Base-by-base conservation (phyloP, 139 green algal species). In the Yamagishiella unicocca region DNA sequence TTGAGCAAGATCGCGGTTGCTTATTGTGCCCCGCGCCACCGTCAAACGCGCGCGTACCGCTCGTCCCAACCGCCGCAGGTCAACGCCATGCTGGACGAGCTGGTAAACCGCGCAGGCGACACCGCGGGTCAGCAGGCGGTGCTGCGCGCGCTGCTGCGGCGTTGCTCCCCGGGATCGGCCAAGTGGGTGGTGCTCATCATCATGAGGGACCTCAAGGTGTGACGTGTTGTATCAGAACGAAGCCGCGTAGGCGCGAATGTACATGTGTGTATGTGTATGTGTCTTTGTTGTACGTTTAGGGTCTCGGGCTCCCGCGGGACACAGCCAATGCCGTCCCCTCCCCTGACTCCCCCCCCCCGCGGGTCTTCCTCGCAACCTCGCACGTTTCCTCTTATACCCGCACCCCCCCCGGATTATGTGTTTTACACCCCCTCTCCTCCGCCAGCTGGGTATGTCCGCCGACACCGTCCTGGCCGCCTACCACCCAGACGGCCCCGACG, bases 141-240 rank as follows among this genome's bases (percentile, higher is more conserved):
- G 76, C 76, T 83, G 76, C 76, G 76, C 2, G 58, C 73, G 43
- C 50, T 95, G 81, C 74, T 95, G 46, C 29, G 29, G 8, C 76
- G 87, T 35, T 91, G 89, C 53, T 94, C 92, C 14, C 75, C 93
- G 1, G 40, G 29, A 6, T 90, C 96, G 88, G 95, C 97, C 88
- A 90, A 90, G 22, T 97, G 93, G 94, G 88, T 98, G 35, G 61
- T 92, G 22, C 66, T 88, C 45, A 95, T 98, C 67, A 94, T 98
- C 24, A 83, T 98, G 35, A 93, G 93, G 62, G 92, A 95, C 43
- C 66, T 95, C 10, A 96, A 96, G 73, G 73, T 62, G 76, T n/a
- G 68, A 21, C 50, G 50, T n/a, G n/a, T n/a, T n/a, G n/a, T n/a
- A n/a, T n/a, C n/a, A n/a, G n/a, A n/a, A n/a, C n/a, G n/a, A n/a